phyloP scores from a whole-genome alignment of 129 eudicot species.

The Flaveria trinervia region DNA sequence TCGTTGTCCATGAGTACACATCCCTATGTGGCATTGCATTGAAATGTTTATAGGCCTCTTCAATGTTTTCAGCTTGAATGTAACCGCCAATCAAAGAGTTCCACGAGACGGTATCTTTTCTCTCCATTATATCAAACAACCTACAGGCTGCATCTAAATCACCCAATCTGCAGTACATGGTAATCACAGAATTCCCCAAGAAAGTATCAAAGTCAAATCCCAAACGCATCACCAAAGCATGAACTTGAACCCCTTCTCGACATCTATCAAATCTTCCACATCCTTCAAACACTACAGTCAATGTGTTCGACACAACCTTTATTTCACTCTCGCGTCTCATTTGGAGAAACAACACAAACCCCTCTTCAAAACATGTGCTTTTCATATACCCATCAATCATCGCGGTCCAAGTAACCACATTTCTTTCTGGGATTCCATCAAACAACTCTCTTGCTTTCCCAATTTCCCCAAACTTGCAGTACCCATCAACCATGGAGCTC shows the following conservation, averaged over 20 bases:
- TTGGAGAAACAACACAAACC: constrained; percentile 51
- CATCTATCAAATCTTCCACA: constrained; percentile 58
- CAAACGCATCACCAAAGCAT: constrained; percentile 49
- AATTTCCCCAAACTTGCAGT: constrained; percentile 57
- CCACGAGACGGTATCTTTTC: constrained; percentile 65
- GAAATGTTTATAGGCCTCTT: constrained; percentile 56
- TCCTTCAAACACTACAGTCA: constrained; percentile 59
- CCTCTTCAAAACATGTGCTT: constrained; percentile 50
- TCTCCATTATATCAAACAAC: constrained; percentile 48
- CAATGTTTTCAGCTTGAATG: constrained; percentile 51
- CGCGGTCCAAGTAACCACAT: constrained; percentile 66
- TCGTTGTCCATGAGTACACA: constrained; percentile 67
- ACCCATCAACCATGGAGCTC: constrained; percentile 87
- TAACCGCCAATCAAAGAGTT: constrained; percentile 65
- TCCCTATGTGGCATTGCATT: constrained; percentile 48
- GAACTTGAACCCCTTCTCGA: constrained; percentile 64
- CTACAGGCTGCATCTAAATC: constrained; percentile 50
- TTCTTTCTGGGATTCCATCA: constrained; percentile 53
- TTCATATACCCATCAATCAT: constrained; percentile 82
- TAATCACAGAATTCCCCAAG: constrained; percentile 63
- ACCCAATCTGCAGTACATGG: constrained; percentile 68
- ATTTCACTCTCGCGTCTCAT: constrained; percentile 58
- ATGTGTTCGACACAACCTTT: constrained; percentile 38
- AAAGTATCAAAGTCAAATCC: constrained; percentile 63
- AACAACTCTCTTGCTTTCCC: constrained; percentile 63